Evolutionary conservation across 768 basidiomycete species (phyloP).

Genomic region (Leucosporidium yakuticum): DNA sequence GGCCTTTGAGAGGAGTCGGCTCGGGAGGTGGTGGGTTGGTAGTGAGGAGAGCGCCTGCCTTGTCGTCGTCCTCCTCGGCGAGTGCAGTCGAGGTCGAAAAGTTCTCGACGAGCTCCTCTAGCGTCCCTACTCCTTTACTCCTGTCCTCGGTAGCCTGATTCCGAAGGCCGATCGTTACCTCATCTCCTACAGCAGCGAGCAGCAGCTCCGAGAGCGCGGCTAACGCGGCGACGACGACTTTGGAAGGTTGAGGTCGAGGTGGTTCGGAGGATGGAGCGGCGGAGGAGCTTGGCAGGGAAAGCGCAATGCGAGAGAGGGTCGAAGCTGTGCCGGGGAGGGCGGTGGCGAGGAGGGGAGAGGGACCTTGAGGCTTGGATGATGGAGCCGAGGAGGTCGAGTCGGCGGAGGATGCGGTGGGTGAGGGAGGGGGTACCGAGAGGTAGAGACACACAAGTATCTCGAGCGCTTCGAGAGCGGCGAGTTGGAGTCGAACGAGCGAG

Average conservation of each 20-base stretch:
- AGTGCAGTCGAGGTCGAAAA: background rate
- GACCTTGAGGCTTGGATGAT: background rate
- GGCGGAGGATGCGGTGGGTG: background rate
- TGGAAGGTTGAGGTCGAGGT: constrained; percentile 10
- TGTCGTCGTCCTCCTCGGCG: background rate
- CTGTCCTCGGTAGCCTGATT: constrained; percentile 50
- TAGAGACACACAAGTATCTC: constrained; percentile 3
- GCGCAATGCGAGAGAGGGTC: constrained; percentile 26
- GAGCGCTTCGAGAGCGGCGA: constrained; percentile 17
- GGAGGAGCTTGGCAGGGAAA: constrained; percentile 14
- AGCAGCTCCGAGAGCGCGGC: constrained; percentile 55
- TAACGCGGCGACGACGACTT: constrained; percentile 48
- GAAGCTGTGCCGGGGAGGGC: constrained; percentile 50
- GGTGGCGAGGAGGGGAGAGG: constrained; percentile 24
- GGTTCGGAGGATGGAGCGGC: background rate
- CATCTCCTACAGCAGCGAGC: constrained; percentile 60
- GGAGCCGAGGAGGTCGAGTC: background rate
- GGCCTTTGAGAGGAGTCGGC: constrained; percentile 1
- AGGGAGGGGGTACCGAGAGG: constrained; percentile 11
- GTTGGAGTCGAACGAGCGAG: constrained; percentile 50
- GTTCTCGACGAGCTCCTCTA: constrained; percentile 58
- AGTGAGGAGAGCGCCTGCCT: background rate
- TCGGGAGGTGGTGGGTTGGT: background rate
- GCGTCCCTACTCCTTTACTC: constrained; percentile 39
- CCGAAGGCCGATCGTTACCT: constrained; percentile 59